A percentile compares a stretch with the other conserved stretches of the same genome.
Conservation (phyloP, 345 rosid species). For the Melastoma malabathricum region DNA sequence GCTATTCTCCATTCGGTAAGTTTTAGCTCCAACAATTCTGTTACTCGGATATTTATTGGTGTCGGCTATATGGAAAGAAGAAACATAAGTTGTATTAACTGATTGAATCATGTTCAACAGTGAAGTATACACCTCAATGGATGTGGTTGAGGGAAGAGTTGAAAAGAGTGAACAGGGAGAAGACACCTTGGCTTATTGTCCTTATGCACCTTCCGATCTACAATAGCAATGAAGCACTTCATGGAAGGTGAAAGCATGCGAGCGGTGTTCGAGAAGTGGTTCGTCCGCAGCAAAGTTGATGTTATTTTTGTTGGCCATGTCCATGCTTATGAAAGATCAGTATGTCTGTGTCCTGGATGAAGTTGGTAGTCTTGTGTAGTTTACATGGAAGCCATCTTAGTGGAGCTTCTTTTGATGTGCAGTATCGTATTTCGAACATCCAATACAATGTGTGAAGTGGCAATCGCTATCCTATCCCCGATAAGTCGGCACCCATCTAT, state of each 20-base stretch:
- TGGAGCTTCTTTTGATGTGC: conserved; percentile 7
- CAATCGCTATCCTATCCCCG: conserved; percentile 42
- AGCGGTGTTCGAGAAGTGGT: conserved; percentile 68
- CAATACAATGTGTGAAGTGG: conserved; percentile 62
- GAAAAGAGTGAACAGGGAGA: conserved; percentile 68
- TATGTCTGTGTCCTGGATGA: conserved; percentile 15
- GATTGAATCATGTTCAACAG: conserved; percentile 16
- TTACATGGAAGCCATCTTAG: not conserved
- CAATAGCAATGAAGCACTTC: conserved; percentile 83
- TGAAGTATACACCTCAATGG: conserved; percentile 87
- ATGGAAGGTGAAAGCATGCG: conserved; percentile 97
- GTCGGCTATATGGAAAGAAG: not conserved
- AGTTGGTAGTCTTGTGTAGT: not conserved
- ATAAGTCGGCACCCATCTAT: conserved; percentile 81
- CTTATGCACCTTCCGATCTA: conserved; percentile 82
- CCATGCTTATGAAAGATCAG: conserved; percentile 99
- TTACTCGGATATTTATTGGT: not conserved
- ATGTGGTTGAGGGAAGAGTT: conserved; percentile 66
- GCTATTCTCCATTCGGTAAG: conserved; percentile 95
- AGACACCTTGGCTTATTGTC: conserved; percentile 93
- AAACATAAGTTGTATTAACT: not conserved
- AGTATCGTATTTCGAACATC: conserved; percentile 81
- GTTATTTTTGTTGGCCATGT: conserved; percentile 89
- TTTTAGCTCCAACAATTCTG: conserved; percentile 1
- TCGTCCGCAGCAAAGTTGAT: conserved; percentile 54